Evolutionary conservation across 306 rosid genomes (phyloP), one percentile per base, ranked within the genome.

Genomic region (Dalbergia oliveri): DNA sequence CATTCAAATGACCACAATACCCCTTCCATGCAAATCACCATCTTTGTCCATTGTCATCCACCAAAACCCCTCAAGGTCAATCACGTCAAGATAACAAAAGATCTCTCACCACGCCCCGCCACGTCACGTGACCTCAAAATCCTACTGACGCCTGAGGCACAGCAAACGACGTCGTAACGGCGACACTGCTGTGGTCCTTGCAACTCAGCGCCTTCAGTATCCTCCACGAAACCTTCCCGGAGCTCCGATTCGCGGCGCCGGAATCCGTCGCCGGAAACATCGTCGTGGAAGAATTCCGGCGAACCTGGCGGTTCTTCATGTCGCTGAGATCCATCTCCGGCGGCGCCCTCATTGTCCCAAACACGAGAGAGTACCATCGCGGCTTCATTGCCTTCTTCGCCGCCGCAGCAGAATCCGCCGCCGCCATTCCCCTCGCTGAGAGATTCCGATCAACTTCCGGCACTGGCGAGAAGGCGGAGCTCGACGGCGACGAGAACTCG

Each of bases 261-360:
- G 68, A 0, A 5, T 84, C 89, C 7, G 54, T 4, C 0, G 80
- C 33, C 10, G 90, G 87, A 8, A 90, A 82, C 57, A 80, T 73
- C 6, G 78, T 70, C 5, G 79, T 72, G 1, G 88, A 77, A 0
- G 87, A 64, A 43, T 69, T 90, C 82, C 90, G 87, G 1, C 97
- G 91, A 50, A 88, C 83, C 67, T 89, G 97, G 64, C 98, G 81
- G 73, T 80, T 89, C 77, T 88, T 93, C 6, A 93, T 93, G 49
- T 93, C 98, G 51, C 77, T 82, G 56, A 93, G 97, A 4, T 89
- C 98, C 98, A 93, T 93, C 86, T 91, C 98, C 67, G 88, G 49
- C 62, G 94, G 98, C 1, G 85, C 68, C 86, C 87, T 91, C 82
- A 84, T 90, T 59, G 85, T 83, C 75, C 98, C 97, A 43, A 93